A percentile compares a stretch with the other conserved stretches of the same genome.
phyloP scores from a whole-genome alignment of 2,329 filamentous ascomycete genomes.

The Macroventuria anomochaeta region DNA sequence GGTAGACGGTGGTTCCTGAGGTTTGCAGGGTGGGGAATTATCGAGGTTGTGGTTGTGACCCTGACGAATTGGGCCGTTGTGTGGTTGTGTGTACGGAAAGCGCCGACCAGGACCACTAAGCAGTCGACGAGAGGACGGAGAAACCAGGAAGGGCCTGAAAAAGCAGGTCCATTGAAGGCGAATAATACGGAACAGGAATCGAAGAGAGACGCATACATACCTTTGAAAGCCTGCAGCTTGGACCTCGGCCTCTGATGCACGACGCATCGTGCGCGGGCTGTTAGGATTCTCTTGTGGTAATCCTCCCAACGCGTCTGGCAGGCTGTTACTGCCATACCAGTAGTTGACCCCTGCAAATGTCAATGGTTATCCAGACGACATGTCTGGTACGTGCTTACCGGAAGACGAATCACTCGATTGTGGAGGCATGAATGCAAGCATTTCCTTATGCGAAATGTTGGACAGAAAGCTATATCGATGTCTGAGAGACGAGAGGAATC shows the following conservation, averaged over 20 bases:
- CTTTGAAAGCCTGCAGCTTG: constrained; percentile 37
- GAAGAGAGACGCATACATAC: constrained; percentile 26
- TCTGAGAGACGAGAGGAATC: constrained; percentile 29
- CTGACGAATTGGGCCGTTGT: background rate
- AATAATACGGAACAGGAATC: background rate
- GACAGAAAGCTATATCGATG: constrained; percentile 29
- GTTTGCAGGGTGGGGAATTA: background rate
- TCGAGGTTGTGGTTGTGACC: background rate
- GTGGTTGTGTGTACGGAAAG: constrained; percentile 1
- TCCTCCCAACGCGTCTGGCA: constrained; percentile 39
- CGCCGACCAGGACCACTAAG: constrained; percentile 3
- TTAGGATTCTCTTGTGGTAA: constrained; percentile 30
- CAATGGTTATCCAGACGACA: constrained; percentile 20
- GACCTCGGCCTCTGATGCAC: constrained; percentile 43
- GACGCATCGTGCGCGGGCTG: constrained; percentile 39
- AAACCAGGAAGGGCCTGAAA: too few relatives aligned
- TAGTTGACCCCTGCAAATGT: constrained; percentile 36
- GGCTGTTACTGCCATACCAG: constrained; percentile 43
- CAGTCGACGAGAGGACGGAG: background rate
- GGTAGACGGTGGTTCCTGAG: background rate
- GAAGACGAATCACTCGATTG: constrained; percentile 43
- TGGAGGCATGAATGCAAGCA: constrained; percentile 49
- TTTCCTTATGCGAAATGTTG: constrained; percentile 34
- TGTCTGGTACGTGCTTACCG: constrained; percentile 29
- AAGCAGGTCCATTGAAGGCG: background rate